Evolutionary conservation across 2,329 filamentous ascomycete species (phyloP).

Genomic region (Calonectria pauciramosa): DNA sequence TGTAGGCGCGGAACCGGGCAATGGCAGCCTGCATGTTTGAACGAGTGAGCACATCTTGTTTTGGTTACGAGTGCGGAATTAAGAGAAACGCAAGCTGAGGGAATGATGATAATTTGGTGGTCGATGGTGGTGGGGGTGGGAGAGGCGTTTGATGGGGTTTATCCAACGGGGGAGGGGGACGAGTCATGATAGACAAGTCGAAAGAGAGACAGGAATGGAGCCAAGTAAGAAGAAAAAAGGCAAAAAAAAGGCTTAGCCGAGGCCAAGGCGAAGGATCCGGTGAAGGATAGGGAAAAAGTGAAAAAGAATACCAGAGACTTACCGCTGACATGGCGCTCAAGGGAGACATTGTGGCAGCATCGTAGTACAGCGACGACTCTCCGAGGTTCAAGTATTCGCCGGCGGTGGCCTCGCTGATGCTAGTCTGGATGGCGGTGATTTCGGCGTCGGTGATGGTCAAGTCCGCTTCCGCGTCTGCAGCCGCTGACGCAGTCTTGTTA

Average conservation of each 20-base stretch:
- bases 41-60: conserved; percentile 27
- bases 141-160: not conserved
- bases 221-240: not conserved
- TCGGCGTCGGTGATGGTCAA: conserved; percentile 44
- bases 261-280: not conserved
- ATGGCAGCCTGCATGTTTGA: conserved; percentile 65
- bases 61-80: not conserved
- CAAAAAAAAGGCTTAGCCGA: not conserved
- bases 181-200: conserved; percentile 24
- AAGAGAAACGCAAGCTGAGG: not conserved
- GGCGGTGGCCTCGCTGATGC: conserved; percentile 37
- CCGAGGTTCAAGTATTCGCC: conserved; percentile 43
- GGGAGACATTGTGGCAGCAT: conserved; percentile 69
- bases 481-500: not conserved
- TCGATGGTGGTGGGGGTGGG: not conserved
- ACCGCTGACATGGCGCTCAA: conserved; percentile 68
- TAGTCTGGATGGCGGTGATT: conserved; percentile 42
- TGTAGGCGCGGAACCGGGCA: conserved; percentile 72
- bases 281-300: not conserved
- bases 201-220: not conserved
- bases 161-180: conserved; percentile 14
- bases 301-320: conserved; percentile 49
- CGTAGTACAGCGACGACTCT: conserved; percentile 67
- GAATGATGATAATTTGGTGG: not conserved
- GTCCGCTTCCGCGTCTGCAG: conserved; percentile 18